Percentiles rank a stretch among this genome's conserved stretches.
Evolutionary conservation across 805 yeast genomes (phyloP).

Genomic region (Saccharomycopsis sp.): DNA sequence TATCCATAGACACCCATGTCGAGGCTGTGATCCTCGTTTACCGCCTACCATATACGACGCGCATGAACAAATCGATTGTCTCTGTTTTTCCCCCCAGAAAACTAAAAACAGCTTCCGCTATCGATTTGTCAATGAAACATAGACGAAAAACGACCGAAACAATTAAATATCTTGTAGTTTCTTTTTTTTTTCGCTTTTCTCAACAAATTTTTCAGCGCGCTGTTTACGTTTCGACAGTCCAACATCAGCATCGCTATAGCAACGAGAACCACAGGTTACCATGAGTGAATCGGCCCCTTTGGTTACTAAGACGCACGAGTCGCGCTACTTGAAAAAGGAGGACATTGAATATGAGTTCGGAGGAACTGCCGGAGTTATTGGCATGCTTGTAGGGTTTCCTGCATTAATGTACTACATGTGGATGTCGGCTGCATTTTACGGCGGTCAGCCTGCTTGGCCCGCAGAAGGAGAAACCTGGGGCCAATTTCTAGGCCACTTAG

Average conservation of each 20-base stretch:
- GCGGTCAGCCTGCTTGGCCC: slow-evolving; percentile 70
- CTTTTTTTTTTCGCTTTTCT: not conserved
- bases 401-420: slow-evolving; percentile 94
- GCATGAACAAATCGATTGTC: not conserved
- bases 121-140: not conserved
- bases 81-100: not conserved
- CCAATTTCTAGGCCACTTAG: slow-evolving; percentile 41
- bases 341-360: slow-evolving; percentile 85
- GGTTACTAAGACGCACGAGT: not conserved
- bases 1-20: no score
- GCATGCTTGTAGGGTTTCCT: slow-evolving; percentile 93
- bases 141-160: not conserved
- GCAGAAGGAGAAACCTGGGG: slow-evolving; percentile 45
- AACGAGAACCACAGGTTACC: no score
- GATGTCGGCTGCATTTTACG: slow-evolving; percentile 78
- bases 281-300: slow-evolving; percentile 2
- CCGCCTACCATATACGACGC: not conserved
- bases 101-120: not conserved
- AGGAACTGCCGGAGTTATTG: slow-evolving; percentile 81
- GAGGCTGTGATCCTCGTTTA: no score
- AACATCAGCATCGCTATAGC: not conserved
- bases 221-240: not conserved
- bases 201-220: not conserved
- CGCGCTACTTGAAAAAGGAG: slow-evolving; percentile 36
- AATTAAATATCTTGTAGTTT: not conserved